These are phyloP conservation scores for Candida sp. DNA, from an alignment of 1,139 yeast genomes.

Conservation along the genomic window DNA sequence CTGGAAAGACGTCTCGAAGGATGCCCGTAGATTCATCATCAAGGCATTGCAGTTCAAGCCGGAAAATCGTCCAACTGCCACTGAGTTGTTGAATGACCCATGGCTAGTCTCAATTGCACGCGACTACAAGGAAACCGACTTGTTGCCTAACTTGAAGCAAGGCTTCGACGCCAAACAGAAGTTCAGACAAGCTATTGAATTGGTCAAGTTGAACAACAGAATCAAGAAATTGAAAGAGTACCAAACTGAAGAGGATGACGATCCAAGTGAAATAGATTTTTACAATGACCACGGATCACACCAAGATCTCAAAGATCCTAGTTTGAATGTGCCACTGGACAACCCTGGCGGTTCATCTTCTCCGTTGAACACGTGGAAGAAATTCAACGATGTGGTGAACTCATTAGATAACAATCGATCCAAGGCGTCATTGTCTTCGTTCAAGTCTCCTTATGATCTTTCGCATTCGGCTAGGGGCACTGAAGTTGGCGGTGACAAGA, in stretches of 20 bases:
- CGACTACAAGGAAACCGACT: constrained; percentile 56
- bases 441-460: constrained; percentile 15
- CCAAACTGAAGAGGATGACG: constrained; percentile 59
- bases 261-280: constrained; percentile 50
- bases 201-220: constrained; percentile 76
- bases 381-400: constrained; percentile 24
- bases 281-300: constrained; percentile 35
- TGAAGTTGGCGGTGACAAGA: constrained; percentile 15
- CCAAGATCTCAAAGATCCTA: constrained; percentile 12
- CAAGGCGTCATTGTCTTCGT: constrained; percentile 21
- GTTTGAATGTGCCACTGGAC: not conserved
- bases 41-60: constrained; percentile 72
- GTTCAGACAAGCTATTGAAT: constrained; percentile 85
- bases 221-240: constrained; percentile 65
- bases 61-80: constrained; percentile 66
- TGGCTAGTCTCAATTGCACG: constrained; percentile 66
- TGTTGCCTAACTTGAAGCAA: constrained; percentile 67
- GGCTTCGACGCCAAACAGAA: constrained; percentile 87
- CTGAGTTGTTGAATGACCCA: constrained; percentile 62
- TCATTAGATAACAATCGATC: constrained; percentile 17
- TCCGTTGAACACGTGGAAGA: constrained; percentile 27
- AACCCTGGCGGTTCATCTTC: constrained; percentile 4
- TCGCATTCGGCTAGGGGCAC: constrained; percentile 2
- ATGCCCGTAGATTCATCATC: constrained; percentile 76
- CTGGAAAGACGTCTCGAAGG: constrained; percentile 79